phyloP scores from a whole-genome alignment of 2,329 filamentous ascomycete genomes.

The Pseudogymnoascus sp. region DNA sequence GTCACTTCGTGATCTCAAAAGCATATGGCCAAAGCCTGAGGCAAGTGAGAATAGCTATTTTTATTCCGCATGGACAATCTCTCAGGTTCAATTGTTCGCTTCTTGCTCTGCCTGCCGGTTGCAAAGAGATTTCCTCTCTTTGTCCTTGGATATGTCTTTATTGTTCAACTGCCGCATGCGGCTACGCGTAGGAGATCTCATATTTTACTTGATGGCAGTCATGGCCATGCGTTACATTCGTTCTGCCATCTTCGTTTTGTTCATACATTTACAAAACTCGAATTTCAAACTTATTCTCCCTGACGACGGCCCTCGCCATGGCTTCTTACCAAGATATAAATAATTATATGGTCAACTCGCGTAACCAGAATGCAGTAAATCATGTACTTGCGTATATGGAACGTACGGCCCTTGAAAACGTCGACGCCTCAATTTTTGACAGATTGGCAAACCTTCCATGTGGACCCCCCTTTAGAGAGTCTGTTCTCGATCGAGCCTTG shows the following conservation, averaged over 20 bases:
- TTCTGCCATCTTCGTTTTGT: neutral
- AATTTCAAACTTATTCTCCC: neutral
- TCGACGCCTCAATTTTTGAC: neutral
- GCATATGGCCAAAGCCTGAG: neutral
- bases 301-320: neutral
- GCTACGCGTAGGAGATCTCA: neutral
- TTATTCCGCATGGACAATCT: neutral
- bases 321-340: neutral
- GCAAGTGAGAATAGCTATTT: neutral
- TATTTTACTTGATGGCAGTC: slow-evolving; percentile 7
- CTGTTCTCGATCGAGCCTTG: neutral
- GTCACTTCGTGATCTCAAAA: neutral
- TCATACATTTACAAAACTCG: neutral
- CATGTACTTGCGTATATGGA: neutral
- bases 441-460: neutral
- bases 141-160: slow-evolving; percentile 9
- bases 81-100: neutral
- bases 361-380: neutral
- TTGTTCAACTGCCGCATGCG: slow-evolving; percentile 7
- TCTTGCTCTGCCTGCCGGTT: neutral
- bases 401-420: neutral
- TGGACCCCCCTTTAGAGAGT: neutral
- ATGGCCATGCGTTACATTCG: neutral
- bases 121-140: neutral
- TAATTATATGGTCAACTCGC: neutral